Evolutionary conservation across 441 rosid species (phyloP).

Genomic region (Theobroma grandiflorum): DNA sequence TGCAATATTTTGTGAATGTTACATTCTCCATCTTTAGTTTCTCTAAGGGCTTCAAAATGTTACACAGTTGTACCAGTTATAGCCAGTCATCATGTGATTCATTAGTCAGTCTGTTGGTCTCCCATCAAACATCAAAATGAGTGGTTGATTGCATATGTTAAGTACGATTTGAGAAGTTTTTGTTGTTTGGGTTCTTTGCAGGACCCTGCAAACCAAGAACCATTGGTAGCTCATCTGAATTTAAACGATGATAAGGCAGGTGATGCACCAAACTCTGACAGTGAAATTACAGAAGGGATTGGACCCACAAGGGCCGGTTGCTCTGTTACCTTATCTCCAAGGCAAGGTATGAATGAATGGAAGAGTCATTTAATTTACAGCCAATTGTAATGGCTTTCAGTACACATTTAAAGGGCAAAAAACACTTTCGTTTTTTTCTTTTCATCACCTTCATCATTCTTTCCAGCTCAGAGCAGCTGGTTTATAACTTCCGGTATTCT

Average conservation of each 20-base stretch:
- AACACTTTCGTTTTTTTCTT: not conserved
- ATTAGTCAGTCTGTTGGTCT: conserved; percentile 4
- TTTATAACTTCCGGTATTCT: not conserved
- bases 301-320: conserved; percentile 26
- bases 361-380: conserved; percentile 22
- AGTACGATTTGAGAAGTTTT: not conserved
- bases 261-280: conserved; percentile 50
- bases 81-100: conserved; percentile 17
- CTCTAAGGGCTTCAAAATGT: not conserved
- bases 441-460: not conserved
- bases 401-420: not conserved
- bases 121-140: conserved; percentile 12
- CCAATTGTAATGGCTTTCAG: not conserved
- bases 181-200: conserved; percentile 37
- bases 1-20: conserved; percentile 4
- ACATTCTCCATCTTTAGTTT: not conserved
- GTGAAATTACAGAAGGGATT: conserved; percentile 49
- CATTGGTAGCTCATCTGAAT: conserved; percentile 48
- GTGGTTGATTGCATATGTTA: not conserved
- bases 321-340: conserved; percentile 33
- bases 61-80: not conserved
- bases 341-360: conserved; percentile 46
- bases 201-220: conserved; percentile 50
- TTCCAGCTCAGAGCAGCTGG: not conserved
- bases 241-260: conserved; percentile 47